Base-by-base conservation (phyloP, 148 eudicot genomes). In the Vaccinium vitisidaea region DNA sequence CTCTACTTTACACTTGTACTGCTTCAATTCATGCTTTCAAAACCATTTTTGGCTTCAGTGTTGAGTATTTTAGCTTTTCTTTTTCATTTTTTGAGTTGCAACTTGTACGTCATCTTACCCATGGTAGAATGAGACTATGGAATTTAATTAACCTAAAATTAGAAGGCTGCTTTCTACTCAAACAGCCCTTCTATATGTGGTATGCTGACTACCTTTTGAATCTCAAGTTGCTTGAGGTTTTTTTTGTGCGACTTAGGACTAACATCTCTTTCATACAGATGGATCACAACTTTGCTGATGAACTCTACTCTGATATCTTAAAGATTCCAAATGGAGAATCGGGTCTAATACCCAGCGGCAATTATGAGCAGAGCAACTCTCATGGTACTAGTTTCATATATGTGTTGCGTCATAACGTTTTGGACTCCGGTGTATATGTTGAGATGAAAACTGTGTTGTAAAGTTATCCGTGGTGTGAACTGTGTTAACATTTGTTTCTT, bases 231-330 rank as follows among this genome's bases (percentile, higher is more conserved):
- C 73, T 12, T 67, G 74, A 27, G 14, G 77, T 13, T 11, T 73
- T 21, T 19, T 76, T 43, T 5, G 55, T 75, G n/a, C 14, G 49
- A 18, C 12, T 55, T 55, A 14, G 23, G 46, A 46, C 67, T 55
- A 32, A 25, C 67, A 27, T 55, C 48, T 54, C 12, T 76, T 36
- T 12, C 67, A 10, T 63, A 32, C 75, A 87, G 86, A 87, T 87
- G 88, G 84, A 79, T 46, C 79, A 65, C 69, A 87, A 85, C 85
- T 58, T 89, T 54, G 83, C 85, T 53, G 59, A 87, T 56, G 91
- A 89, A 77, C 91, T 89, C 71, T 87, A 87, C 80, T 86, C 89
- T 10, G 89, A 86, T 21, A 80, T 82, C 76, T 75, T 87, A 80
- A 63, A 83, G 46, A 58, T 80, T 27, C 84, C 88, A 46, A 82